phyloP scores from a whole-genome alignment of 2,329 filamentous ascomycete species.

The Alternaria ethzedia region DNA sequence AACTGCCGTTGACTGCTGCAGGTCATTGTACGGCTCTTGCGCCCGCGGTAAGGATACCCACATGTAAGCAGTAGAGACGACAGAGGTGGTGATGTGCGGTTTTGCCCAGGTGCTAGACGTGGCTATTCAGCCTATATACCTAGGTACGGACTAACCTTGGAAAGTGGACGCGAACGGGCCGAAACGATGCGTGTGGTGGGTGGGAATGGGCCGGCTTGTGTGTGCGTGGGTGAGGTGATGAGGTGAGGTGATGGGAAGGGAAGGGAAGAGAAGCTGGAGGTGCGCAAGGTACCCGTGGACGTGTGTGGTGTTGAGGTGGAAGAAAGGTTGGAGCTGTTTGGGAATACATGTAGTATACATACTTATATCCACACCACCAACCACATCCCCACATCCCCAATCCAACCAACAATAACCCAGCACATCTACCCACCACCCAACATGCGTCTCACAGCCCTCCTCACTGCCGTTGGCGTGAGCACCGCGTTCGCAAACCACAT shows the following conservation, averaged over 20 bases:
- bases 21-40: background rate
- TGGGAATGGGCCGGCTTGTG: background rate
- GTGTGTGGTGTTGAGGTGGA: background rate
- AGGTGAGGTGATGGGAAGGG: no score
- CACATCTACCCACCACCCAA: background rate
- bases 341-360: background rate
- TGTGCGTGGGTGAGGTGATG: no score
- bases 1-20: background rate
- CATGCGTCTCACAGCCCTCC: background rate
- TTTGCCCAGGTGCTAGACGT: background rate
- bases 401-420: background rate
- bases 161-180: background rate
- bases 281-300: background rate
- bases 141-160: background rate
- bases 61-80: background rate
- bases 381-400: background rate
- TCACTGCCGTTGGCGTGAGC: background rate
- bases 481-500: background rate
- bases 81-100: background rate
- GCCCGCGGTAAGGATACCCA: background rate
- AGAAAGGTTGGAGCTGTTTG: background rate
- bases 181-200: background rate
- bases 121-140: background rate
- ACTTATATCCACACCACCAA: background rate
- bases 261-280: background rate